Conservation (phyloP, 805 yeast species). For the Clavispora santaluciae region DNA sequence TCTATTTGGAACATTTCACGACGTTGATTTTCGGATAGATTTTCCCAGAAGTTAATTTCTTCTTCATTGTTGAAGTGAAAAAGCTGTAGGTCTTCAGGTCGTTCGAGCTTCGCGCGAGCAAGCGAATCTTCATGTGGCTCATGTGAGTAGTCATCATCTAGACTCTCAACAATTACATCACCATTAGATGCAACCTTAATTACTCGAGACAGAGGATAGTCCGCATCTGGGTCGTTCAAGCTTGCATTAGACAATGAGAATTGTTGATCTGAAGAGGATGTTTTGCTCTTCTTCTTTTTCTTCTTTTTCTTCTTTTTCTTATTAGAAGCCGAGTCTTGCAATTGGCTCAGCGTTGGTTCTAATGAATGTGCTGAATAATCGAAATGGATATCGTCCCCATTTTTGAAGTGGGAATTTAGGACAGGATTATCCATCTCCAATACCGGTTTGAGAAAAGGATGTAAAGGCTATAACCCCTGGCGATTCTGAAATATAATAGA, state of each 20-base stretch:
- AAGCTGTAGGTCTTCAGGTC: not conserved
- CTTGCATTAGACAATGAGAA: slow-evolving; percentile 29
- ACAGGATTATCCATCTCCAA: not conserved
- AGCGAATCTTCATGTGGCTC: not conserved
- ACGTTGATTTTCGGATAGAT: slow-evolving; percentile 8
- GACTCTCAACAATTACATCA: slow-evolving; percentile 65
- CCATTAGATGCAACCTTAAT: slow-evolving; percentile 71
- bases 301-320: slow-evolving; percentile 33
- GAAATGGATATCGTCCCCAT: slow-evolving; percentile 35
- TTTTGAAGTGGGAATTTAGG: slow-evolving; percentile 14
- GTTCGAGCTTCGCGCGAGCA: not conserved
- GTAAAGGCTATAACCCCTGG: not conserved
- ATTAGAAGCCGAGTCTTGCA: slow-evolving; percentile 4
- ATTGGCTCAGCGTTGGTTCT: not conserved
- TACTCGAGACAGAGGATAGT: slow-evolving; percentile 68
- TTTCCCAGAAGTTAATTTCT: slow-evolving; percentile 13
- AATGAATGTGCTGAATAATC: slow-evolving; percentile 8
- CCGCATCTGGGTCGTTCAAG: slow-evolving; percentile 51
- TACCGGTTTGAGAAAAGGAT: not conserved
- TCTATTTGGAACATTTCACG: slow-evolving; percentile 47
- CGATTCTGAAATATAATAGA: not conserved
- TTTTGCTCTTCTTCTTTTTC: slow-evolving; percentile 15
- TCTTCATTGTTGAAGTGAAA: slow-evolving; percentile 10
- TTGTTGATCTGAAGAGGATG: slow-evolving; percentile 8
- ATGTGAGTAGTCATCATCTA: slow-evolving; percentile 28